These are phyloP conservation scores for Cymbidium sinense DNA, from an alignment of 106 monocot genomes.

Conservation along the genomic window DNA sequence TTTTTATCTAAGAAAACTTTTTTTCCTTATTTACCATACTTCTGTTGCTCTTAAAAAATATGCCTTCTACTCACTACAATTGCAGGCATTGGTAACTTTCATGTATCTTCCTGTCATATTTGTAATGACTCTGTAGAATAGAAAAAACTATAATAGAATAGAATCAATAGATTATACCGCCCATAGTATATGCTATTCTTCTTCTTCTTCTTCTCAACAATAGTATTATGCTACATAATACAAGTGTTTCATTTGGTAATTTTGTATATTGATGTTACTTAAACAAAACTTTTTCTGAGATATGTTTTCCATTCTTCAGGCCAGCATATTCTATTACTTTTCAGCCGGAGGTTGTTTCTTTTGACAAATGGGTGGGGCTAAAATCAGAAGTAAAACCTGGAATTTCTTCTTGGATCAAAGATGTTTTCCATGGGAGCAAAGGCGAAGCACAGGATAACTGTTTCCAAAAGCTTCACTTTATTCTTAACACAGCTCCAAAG, in stretches of 20 bases:
- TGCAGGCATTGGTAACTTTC: neutral
- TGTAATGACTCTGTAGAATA: neutral
- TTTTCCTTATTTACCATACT: neutral
- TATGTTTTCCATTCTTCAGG: slow-evolving; percentile 24
- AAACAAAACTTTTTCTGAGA: neutral
- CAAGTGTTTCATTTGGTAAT: neutral
- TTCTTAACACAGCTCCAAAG: slow-evolving; percentile 78
- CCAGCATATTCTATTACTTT: slow-evolving; percentile 44
- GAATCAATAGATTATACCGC: neutral
- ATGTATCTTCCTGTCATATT: neutral
- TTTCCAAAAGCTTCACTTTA: slow-evolving; percentile 56
- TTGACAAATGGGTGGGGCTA: slow-evolving; percentile 64
- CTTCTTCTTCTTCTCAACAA: neutral
- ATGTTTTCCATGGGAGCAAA: slow-evolving; percentile 56
- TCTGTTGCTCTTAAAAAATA: neutral
- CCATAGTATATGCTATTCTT: neutral
- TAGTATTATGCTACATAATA: neutral
- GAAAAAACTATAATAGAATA: neutral
- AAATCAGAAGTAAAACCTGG: slow-evolving; percentile 45
- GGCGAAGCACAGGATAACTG: slow-evolving; percentile 42
- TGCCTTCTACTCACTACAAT: neutral
- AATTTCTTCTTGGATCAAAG: slow-evolving; percentile 76
- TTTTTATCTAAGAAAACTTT: neutral
- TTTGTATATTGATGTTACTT: neutral
- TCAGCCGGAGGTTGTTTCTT: slow-evolving; percentile 71